phyloP scores from a whole-genome alignment of 495 filamentous ascomycete species.

The Xanthoparmelia taractica region DNA sequence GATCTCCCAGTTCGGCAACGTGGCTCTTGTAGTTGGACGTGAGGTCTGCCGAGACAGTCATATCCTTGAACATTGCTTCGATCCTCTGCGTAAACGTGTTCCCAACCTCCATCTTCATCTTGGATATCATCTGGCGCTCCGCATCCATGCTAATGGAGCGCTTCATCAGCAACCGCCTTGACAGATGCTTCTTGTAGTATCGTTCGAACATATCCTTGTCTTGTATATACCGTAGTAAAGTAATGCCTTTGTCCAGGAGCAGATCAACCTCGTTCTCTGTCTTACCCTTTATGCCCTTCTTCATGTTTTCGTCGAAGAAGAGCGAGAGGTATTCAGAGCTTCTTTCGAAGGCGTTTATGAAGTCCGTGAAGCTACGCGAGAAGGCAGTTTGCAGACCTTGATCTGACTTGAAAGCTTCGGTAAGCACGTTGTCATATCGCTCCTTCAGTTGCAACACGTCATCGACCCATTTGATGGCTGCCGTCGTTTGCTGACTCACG shows the following conservation, averaged over 20 bases:
- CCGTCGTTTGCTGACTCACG: constrained; percentile 58
- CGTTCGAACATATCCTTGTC: constrained; percentile 95
- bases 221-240: constrained; percentile 71
- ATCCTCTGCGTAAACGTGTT: constrained; percentile 88
- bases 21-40: constrained; percentile 64
- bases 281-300: constrained; percentile 87
- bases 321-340: constrained; percentile 89
- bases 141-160: constrained; percentile 82
- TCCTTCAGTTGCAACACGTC: constrained; percentile 78
- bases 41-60: constrained; percentile 83
- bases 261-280: constrained; percentile 82
- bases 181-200: constrained; percentile 97
- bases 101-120: constrained; percentile 93
- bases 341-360: constrained; percentile 79
- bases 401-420: constrained; percentile 61
- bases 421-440: constrained; percentile 79
- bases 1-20: constrained; percentile 54
- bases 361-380: constrained; percentile 74
- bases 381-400: constrained; percentile 71
- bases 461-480: constrained; percentile 93
- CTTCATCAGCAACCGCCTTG: constrained; percentile 72
- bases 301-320: constrained; percentile 95
- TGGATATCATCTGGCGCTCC: constrained; percentile 89
- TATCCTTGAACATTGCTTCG: constrained; percentile 98
- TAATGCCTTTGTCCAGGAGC: constrained; percentile 84